A percentile compares a stretch with the other conserved stretches of the same genome.
Conservation (phyloP, 352 stramenopile species). For the Pythium vanterpoolii region DNA sequence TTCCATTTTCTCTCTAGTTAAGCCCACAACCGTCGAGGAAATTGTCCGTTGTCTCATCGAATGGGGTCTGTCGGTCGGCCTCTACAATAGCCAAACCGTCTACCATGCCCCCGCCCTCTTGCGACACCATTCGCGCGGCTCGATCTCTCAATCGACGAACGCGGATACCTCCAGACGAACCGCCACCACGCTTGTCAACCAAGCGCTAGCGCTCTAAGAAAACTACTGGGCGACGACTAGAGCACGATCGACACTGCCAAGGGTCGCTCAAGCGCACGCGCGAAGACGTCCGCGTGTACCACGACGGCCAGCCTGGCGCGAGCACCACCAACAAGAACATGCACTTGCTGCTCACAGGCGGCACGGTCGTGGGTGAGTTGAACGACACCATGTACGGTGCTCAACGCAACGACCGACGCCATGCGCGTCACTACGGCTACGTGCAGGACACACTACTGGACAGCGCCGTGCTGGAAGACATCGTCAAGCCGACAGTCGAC, state of each 20-base stretch:
- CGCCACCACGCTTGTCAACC: constrained; percentile 38
- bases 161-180: constrained; percentile 39
- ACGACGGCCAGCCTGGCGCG: constrained; percentile 31
- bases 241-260: constrained; percentile 28
- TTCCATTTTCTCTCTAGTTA: too few relatives aligned
- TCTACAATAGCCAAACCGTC: too few relatives aligned
- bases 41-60: too few relatives aligned
- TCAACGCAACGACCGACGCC: constrained; percentile 29
- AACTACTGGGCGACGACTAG: constrained; percentile 36
- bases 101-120: too few relatives aligned
- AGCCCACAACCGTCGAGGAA: too few relatives aligned
- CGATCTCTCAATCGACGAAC: constrained; percentile 38
- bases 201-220: constrained; percentile 38
- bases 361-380: constrained; percentile 39
- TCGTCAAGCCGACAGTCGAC: constrained; percentile 29
- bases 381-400: constrained; percentile 60
- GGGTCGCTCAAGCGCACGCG: constrained; percentile 46
- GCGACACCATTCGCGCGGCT: constrained; percentile 45
- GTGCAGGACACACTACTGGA: constrained; percentile 37
- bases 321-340: constrained; percentile 4
- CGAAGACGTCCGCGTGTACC: constrained; percentile 40
- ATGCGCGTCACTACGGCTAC: constrained; percentile 53
- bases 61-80: too few relatives aligned
- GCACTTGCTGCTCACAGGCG: constrained; percentile 16
- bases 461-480: constrained; percentile 41